phyloP scores from a whole-genome alignment of 2,329 filamentous ascomycete genomes.

The Graphiopsis chlorocephala region DNA sequence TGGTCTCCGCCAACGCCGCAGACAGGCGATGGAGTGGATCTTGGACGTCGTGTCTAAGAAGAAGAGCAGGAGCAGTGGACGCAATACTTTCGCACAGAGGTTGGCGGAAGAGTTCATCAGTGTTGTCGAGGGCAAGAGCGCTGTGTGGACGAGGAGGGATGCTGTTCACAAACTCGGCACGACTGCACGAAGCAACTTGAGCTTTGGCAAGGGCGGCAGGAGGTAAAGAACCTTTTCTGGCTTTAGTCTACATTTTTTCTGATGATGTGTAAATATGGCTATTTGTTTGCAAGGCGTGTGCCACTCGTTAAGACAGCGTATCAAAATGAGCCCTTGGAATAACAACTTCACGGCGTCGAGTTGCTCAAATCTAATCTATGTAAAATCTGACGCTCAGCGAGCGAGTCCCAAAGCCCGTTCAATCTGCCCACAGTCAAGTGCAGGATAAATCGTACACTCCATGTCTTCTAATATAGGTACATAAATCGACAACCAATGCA shows the following conservation, averaged over 20 bases:
- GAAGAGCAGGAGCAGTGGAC: constrained; percentile 67
- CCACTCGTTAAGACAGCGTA: not conserved
- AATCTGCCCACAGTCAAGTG: not conserved
- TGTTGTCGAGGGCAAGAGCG: constrained; percentile 81
- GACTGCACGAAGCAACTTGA: constrained; percentile 70
- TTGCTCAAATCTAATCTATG: not conserved
- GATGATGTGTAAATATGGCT: not conserved
- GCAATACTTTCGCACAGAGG: constrained; percentile 69
- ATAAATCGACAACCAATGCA: not conserved
- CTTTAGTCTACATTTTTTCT: not conserved
- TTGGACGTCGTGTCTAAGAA: constrained; percentile 78
- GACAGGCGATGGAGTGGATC: constrained; percentile 84
- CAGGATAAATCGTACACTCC: too few relatives aligned
- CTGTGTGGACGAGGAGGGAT: constrained; percentile 78
- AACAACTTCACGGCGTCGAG: not conserved
- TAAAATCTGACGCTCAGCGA: not conserved
- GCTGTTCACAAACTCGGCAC: constrained; percentile 79
- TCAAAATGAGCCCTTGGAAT: not conserved
- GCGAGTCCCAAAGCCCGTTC: not conserved
- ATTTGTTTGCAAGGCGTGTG: not conserved
- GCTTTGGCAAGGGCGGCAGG: constrained; percentile 15
- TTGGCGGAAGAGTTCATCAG: constrained; percentile 83
- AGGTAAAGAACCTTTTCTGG: not conserved
- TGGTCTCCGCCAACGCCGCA: constrained; percentile 58
- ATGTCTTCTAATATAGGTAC: not conserved